Base-by-base conservation (phyloP, 192 early-diverging fungal species). In the Gigaspora rosea region DNA sequence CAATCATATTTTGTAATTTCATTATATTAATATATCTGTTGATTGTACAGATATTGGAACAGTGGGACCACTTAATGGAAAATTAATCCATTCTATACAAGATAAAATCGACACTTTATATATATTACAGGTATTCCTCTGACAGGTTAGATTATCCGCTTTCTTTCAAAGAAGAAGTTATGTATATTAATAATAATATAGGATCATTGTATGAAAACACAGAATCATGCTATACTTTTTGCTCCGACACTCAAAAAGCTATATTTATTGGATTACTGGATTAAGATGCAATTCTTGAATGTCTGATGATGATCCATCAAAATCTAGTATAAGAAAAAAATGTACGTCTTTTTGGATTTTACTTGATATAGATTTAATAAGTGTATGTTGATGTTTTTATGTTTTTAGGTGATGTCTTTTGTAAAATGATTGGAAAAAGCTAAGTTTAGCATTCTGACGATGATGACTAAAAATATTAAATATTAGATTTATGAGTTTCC, bases 101-200 rank as follows among this genome's bases (percentile, higher is more conserved):
- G 95, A 97, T 82, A 94, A 97, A 86, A 75, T 92, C 15, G 89
- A 97, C 73, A 82, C 89, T 0, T 68, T 91, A 33, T 79, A 81
- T 57, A 85, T 86, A 59, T 59, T 88, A 46, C 85, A 88, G 71
- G 73, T 41, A 69, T 5, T 79, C 52, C 36, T 69, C 71, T 11
- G 6, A 80, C 82, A 18, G 78, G 86, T 12, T 80, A 86, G 10
- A 72, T 92, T 7, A 72, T 96, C 67, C 84, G 85, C 63, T 66
- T 86, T 50, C 78, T 94, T 56, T 97, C 96, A 81, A 89, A 97
- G 66, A 74, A 86, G n/a, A 22, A 94, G 96, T 80, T 63, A 86
- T 94, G 75, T 78, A 70, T 49, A 1, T 27, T 35, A 16, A 49
- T 69, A 51, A 52, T 50, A 46, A 22, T 20, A 76, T 58, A n/a